phyloP scores from a whole-genome alignment of 345 rosid species.

The Moricandia moricandioides region DNA sequence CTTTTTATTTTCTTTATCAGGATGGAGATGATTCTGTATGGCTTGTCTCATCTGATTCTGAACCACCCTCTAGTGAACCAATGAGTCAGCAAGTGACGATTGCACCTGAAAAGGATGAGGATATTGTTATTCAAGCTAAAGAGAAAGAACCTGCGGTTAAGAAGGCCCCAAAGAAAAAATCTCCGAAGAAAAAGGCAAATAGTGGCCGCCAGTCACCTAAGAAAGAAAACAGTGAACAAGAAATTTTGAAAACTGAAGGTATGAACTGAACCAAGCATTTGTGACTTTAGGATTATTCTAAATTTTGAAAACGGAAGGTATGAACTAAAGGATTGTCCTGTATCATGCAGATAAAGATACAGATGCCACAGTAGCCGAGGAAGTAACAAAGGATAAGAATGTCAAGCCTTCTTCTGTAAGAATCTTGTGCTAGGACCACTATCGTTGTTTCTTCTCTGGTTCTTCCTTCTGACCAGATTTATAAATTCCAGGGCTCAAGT shows the following conservation, averaged over 20 bases:
- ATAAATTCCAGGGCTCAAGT: constrained; percentile 54
- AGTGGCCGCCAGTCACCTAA: constrained; percentile 29
- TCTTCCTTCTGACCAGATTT: constrained; percentile 29
- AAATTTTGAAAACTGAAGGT: constrained; percentile 46
- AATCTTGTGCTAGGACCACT: constrained; percentile 19
- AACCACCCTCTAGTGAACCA: constrained; percentile 46
- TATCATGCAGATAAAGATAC: constrained; percentile 49
- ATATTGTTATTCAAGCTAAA: constrained; percentile 29
- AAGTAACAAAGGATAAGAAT: constrained; percentile 48
- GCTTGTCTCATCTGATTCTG: constrained; percentile 75
- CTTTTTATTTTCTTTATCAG: constrained; percentile 3
- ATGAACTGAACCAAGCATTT: not conserved
- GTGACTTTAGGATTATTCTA: not conserved
- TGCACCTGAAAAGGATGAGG: constrained; percentile 41
- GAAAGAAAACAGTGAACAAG: constrained; percentile 37
- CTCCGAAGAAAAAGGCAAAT: constrained; percentile 44
- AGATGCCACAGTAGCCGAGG: constrained; percentile 45
- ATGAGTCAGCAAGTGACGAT: constrained; percentile 19
- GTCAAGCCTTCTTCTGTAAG: constrained; percentile 64
- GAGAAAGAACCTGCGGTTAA: constrained; percentile 38
- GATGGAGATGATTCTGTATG: constrained; percentile 40
- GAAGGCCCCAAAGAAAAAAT: constrained; percentile 50
- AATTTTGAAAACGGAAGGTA: constrained; percentile 46
- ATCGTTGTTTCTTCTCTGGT: constrained; percentile 13
- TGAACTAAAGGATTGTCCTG: not conserved